Evolutionary conservation across 1,284 basidiomycete species (phyloP).

Genomic region (Thelephora terrestris): DNA sequence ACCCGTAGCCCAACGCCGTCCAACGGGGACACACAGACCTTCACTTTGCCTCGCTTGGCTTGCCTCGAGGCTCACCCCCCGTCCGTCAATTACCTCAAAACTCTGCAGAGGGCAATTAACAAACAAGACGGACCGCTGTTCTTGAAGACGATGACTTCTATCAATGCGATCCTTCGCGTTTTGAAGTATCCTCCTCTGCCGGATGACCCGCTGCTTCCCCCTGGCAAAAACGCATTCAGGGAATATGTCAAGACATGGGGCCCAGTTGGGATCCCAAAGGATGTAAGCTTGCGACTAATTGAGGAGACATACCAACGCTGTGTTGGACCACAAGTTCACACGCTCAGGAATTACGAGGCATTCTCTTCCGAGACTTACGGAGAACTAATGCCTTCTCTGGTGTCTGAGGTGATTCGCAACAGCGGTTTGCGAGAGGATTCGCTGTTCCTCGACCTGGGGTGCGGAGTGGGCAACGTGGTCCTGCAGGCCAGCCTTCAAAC

Average conservation of each 20-base stretch:
- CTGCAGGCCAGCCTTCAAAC: slow-evolving; percentile 66
- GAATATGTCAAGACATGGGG: slow-evolving; percentile 39
- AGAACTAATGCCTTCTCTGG: slow-evolving; percentile 62
- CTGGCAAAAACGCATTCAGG: slow-evolving; percentile 38
- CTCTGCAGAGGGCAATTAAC: slow-evolving; percentile 54
- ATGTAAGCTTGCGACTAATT: slow-evolving; percentile 55
- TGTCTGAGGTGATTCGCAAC: slow-evolving; percentile 50
- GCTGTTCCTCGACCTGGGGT: slow-evolving; percentile 68
- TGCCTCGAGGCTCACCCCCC: slow-evolving; percentile 15
- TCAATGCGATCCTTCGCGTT: slow-evolving; percentile 46
- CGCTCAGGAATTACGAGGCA: slow-evolving; percentile 57
- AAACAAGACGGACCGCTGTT: slow-evolving; percentile 60
- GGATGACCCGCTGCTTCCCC: slow-evolving; percentile 32
- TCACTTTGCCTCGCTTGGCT: slow-evolving; percentile 21
- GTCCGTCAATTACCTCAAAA: slow-evolving; percentile 39
- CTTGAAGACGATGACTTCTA: slow-evolving; percentile 41
- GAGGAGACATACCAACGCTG: slow-evolving; percentile 74
- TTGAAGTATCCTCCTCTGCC: slow-evolving; percentile 55
- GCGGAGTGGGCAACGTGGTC: slow-evolving; percentile 71
- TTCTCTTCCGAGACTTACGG: slow-evolving; percentile 72
- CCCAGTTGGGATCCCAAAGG: slow-evolving; percentile 38
- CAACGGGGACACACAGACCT: slow-evolving; percentile 22
- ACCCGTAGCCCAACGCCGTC: neutral
- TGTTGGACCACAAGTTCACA: slow-evolving; percentile 59
- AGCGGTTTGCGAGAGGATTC: slow-evolving; percentile 49